A percentile compares a stretch with the other conserved stretches of the same genome.
Evolutionary conservation across 768 basidiomycete species (phyloP).

Genomic region (Trametes cingulata): DNA sequence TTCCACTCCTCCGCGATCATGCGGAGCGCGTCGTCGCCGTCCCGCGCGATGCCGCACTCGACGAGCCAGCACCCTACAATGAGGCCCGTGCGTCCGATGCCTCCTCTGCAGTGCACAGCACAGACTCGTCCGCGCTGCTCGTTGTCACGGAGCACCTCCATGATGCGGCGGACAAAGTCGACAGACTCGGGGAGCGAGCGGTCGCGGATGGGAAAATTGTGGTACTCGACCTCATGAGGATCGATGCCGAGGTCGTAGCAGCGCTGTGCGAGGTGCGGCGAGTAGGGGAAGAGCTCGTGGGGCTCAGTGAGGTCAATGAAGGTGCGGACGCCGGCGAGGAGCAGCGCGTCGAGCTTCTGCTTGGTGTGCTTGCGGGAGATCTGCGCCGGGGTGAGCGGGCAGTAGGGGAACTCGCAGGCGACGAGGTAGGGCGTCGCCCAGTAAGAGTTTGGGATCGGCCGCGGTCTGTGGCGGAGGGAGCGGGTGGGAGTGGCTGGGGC

Average conservation of each 20-base stretch:
- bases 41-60: conserved; percentile 58
- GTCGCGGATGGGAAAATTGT: conserved; percentile 78
- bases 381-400: conserved; percentile 29
- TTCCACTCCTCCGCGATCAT: conserved; percentile 73
- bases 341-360: conserved; percentile 74
- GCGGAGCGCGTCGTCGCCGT: conserved; percentile 63
- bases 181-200: conserved; percentile 62
- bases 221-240: conserved; percentile 60
- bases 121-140: conserved; percentile 55
- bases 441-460: conserved; percentile 83
- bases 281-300: conserved; percentile 73
- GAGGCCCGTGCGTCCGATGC: conserved; percentile 68
- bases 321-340: conserved; percentile 71
- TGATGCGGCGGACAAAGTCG: conserved; percentile 58
- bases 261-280: conserved; percentile 52
- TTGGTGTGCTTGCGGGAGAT: conserved; percentile 38
- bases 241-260: conserved; percentile 59
- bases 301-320: conserved; percentile 85
- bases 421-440: conserved; percentile 75
- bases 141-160: conserved; percentile 62
- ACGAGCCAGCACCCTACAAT: conserved; percentile 78
- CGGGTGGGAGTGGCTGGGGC: conserved; percentile 15
- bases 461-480: conserved; percentile 30
- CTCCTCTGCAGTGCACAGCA: conserved; percentile 82
- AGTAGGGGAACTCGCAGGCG: conserved; percentile 82